Percentiles rank a stretch among this genome's conserved stretches.
These are phyloP conservation scores for Penicillium griseofulvum DNA, from an alignment of 2,329 filamentous ascomycete species.

Conservation along the genomic window DNA sequence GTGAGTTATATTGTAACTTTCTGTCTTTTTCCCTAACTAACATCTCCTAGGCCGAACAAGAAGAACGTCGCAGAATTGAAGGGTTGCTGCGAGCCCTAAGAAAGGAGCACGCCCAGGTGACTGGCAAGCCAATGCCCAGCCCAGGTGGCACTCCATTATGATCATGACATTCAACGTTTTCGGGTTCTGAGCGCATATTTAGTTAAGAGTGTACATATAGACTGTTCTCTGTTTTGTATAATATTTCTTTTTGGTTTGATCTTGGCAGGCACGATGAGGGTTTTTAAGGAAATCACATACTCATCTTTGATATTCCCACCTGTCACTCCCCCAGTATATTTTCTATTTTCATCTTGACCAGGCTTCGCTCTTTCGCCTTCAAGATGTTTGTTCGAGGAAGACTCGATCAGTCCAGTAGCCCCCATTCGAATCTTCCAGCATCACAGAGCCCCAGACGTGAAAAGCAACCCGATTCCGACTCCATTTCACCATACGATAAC, in stretches of 20 bases:
- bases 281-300: neutral
- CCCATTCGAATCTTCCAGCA: neutral
- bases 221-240: conserved; percentile 20
- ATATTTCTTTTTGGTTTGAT: conserved; percentile 17
- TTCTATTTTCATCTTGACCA: neutral
- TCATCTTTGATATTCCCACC: neutral
- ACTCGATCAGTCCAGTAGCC: conserved; percentile 2
- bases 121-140: conserved; percentile 34
- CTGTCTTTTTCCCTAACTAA: conserved; percentile 15
- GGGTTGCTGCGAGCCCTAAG: conserved; percentile 54
- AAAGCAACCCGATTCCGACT: conserved; percentile 8
- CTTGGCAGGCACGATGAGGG: conserved; percentile 21
- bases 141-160: conserved; percentile 37
- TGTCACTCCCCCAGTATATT: neutral
- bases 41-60: conserved; percentile 62
- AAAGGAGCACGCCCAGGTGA: conserved; percentile 40
- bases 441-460: conserved; percentile 6
- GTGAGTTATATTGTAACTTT: conserved; percentile 47
- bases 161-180: conserved; percentile 27
- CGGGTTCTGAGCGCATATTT: conserved; percentile 13
- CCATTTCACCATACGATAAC: conserved; percentile 7
- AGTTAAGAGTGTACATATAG: conserved; percentile 23
- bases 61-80: conserved; percentile 67
- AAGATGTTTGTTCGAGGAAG: conserved; percentile 9
- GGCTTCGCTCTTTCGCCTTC: conserved; percentile 6